phyloP scores from a whole-genome alignment of 2,329 filamentous ascomycete genomes.

The Calonectria multiphialidica region DNA sequence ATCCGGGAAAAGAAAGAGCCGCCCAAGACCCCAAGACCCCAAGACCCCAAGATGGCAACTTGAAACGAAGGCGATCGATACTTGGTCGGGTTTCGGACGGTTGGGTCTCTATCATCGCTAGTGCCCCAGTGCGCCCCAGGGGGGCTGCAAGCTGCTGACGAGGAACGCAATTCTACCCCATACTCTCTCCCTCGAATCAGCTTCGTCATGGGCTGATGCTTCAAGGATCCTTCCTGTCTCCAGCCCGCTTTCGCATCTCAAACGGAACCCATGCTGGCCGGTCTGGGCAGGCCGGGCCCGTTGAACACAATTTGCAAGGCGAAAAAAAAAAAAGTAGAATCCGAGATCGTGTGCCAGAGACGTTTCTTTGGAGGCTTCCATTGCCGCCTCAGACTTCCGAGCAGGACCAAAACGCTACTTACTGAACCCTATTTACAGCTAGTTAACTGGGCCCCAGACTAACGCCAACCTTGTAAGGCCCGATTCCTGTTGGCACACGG shows the following conservation, averaged over 20 bases:
- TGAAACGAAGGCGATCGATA: constrained; percentile 17
- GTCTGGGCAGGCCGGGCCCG: not conserved
- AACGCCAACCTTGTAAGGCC: not conserved
- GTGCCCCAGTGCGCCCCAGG: not conserved
- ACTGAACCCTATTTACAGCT: constrained; percentile 18
- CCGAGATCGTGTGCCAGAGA: not conserved
- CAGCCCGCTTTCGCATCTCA: constrained; percentile 6
- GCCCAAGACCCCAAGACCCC: too few relatives aligned
- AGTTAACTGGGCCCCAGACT: not conserved
- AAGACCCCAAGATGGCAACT: constrained; percentile 19
- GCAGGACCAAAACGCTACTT: not conserved
- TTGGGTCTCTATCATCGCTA: constrained; percentile 2
- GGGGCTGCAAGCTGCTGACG: not conserved
- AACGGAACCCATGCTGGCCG: constrained; percentile 3
- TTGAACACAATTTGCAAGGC: not conserved
- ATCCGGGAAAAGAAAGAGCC: constrained; percentile 35
- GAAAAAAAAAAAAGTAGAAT: not conserved
- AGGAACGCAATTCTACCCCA: constrained; percentile 24
- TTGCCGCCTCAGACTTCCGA: not conserved
- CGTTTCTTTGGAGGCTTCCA: not conserved
- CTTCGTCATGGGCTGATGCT: constrained; percentile 1
- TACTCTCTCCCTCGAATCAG: constrained; percentile 23
- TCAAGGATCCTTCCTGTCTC: not conserved
- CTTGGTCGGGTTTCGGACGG: constrained; percentile 9
- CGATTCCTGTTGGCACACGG: not conserved